phyloP scores from a whole-genome alignment of 169 alveolate genomes.

The Perkinsus marinus region DNA sequence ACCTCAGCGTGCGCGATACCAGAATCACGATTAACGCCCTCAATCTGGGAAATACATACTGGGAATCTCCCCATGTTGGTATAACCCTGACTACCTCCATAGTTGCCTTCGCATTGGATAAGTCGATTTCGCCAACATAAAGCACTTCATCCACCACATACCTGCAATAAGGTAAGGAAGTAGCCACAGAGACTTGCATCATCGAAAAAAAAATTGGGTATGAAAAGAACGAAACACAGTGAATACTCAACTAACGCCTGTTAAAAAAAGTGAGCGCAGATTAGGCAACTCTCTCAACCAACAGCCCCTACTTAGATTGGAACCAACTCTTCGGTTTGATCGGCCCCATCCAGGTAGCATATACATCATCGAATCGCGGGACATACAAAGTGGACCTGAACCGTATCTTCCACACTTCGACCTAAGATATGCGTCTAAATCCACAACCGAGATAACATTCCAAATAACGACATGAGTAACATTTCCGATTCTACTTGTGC shows the following conservation, averaged over 20 bases:
- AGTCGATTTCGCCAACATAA: not conserved
- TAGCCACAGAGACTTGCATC: too few relatives aligned
- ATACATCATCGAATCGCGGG: not conserved
- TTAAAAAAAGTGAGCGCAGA: too few relatives aligned
- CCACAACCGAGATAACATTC: too few relatives aligned
- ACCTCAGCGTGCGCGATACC: not conserved
- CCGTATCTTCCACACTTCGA: not conserved
- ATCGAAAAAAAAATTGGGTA: too few relatives aligned
- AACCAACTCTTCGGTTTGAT: not conserved
- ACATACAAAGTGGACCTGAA: not conserved
- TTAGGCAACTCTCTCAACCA: not conserved
- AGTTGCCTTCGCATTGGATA: not conserved
- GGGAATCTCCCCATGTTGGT: too few relatives aligned
- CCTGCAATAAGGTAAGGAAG: not conserved
- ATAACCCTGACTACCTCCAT: not conserved
- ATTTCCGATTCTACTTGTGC: not conserved
- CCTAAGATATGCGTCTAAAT: not conserved
- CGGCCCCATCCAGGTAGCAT: conserved; percentile 11
- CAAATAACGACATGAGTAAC: too few relatives aligned
- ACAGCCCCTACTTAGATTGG: not conserved
- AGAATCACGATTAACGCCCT: not conserved
- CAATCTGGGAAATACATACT: not conserved
- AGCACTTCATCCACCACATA: not conserved
- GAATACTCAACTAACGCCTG: too few relatives aligned
- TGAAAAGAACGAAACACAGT: too few relatives aligned